phyloP scores from a whole-genome alignment of 352 stramenopile species.

The Phytopythium oedochilum region DNA sequence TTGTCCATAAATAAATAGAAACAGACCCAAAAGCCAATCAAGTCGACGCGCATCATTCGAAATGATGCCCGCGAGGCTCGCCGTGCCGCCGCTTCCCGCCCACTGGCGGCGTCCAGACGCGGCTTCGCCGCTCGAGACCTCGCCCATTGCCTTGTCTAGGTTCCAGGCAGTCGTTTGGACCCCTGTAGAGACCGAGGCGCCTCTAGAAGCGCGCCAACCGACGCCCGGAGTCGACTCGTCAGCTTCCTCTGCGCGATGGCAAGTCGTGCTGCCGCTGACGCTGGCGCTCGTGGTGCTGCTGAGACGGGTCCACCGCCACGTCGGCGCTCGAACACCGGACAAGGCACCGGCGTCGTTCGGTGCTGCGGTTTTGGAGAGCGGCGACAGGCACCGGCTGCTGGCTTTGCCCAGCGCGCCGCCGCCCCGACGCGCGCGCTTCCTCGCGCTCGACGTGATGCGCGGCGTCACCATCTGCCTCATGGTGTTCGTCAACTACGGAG shows the following conservation, averaged over 20 bases:
- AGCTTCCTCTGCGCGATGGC: neutral
- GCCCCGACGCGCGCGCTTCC: slow-evolving; percentile 15
- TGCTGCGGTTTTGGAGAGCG: neutral
- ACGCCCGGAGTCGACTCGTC: neutral
- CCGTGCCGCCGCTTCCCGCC: neutral
- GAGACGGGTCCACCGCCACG: neutral
- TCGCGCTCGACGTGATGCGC: slow-evolving; percentile 63
- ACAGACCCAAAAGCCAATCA: neutral
- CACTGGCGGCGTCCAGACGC: neutral
- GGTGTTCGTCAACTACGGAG: slow-evolving; percentile 89
- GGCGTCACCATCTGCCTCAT: slow-evolving; percentile 72
- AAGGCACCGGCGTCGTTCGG: neutral
- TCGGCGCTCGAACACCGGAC: neutral
- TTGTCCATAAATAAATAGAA: neutral
- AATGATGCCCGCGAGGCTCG: neutral
- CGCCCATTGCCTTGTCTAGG: neutral
- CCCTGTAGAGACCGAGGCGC: neutral
- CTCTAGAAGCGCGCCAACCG: neutral
- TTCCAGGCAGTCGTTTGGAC: neutral
- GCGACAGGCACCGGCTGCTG: neutral
- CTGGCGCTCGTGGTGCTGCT: neutral
- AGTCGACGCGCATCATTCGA: neutral
- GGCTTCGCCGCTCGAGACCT: neutral
- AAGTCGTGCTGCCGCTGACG: neutral
- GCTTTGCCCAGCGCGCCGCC: too few relatives aligned